These are phyloP conservation scores for Russula emetica DNA, from an alignment of 768 basidiomycete genomes.

Conservation along the genomic window DNA sequence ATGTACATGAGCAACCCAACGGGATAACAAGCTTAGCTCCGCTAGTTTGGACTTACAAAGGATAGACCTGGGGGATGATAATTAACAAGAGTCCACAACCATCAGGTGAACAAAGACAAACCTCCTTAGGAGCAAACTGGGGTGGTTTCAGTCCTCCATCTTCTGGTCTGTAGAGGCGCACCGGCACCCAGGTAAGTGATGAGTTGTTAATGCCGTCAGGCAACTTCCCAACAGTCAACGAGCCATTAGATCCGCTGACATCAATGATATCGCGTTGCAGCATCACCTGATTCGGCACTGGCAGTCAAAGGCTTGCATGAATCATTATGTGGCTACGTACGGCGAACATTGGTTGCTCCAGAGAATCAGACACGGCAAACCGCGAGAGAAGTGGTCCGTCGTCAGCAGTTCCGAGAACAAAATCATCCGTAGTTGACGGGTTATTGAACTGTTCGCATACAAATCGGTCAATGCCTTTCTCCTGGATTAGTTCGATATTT, in stretches of 20 bases:
- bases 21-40: background rate
- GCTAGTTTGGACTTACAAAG: constrained; percentile 12
- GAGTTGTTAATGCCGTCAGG: constrained; percentile 48
- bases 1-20: background rate
- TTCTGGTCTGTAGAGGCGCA: constrained; percentile 49
- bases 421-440: constrained; percentile 19
- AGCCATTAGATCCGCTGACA: constrained; percentile 61
- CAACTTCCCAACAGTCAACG: constrained; percentile 61
- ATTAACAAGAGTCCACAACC: constrained; percentile 7
- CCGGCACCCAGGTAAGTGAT: constrained; percentile 60
- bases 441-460: constrained; percentile 15
- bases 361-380: constrained; percentile 34
- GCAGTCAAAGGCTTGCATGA: background rate
- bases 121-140: constrained; percentile 55
- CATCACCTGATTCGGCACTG: constrained; percentile 30
- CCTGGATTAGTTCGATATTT: background rate
- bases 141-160: constrained; percentile 56
- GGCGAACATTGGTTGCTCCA: constrained; percentile 44
- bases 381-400: constrained; percentile 37
- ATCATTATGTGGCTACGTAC: constrained; percentile 31
- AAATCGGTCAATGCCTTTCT: background rate
- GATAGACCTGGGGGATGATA: constrained; percentile 28
- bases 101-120: constrained; percentile 29
- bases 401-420: constrained; percentile 12
- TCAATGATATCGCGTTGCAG: constrained; percentile 69